Conservation (phyloP, 2,329 filamentous ascomycete species). For the Trichoderma sp. region DNA sequence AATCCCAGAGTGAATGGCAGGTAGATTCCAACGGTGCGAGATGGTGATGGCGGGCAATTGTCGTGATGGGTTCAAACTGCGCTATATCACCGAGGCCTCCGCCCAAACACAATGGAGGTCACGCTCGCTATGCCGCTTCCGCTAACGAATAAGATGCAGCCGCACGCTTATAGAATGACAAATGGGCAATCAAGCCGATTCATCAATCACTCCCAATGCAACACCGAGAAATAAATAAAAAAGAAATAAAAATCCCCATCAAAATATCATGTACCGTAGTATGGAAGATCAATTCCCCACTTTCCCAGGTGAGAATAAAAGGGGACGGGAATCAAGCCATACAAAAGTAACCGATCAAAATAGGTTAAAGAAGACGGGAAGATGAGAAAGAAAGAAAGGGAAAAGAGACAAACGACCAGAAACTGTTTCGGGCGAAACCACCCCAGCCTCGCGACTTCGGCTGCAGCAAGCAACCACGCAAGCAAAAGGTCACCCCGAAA, state of each 20-base stretch:
- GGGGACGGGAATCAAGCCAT: background rate
- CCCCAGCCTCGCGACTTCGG: slow-evolving; percentile 16
- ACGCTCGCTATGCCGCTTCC: background rate
- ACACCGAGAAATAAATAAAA: background rate
- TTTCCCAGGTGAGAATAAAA: background rate
- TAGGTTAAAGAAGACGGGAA: too few species aligned
- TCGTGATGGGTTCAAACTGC: background rate
- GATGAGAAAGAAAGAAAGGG: background rate
- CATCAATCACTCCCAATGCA: background rate
- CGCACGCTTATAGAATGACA: background rate
- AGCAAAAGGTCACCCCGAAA: background rate
- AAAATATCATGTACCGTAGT: background rate
- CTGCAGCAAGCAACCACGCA: background rate
- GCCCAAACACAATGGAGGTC: background rate
- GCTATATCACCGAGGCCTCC: background rate
- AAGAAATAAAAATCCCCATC: background rate
- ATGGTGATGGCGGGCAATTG: background rate
- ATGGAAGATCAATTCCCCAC: background rate
- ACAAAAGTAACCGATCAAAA: background rate
- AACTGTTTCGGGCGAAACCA: background rate
- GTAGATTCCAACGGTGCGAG: background rate
- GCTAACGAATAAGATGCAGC: background rate
- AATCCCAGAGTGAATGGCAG: background rate
- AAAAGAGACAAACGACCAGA: background rate
- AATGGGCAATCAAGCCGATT: background rate